phyloP scores from a whole-genome alignment of 768 basidiomycete species.

The Leccinum subtestaceum region DNA sequence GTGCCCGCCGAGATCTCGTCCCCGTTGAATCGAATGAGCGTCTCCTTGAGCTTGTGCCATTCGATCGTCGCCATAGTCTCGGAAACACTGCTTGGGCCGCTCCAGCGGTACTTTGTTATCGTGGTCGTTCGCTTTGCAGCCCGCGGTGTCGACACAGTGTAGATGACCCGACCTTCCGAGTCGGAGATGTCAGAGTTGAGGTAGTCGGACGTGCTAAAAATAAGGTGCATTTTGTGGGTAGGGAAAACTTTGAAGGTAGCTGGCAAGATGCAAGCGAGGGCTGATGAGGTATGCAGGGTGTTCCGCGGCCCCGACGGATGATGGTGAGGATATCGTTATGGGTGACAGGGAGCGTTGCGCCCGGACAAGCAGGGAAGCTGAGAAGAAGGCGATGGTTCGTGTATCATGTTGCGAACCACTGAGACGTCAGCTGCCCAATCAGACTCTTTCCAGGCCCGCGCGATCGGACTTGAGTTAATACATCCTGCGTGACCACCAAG shows the following conservation, averaged over 20 bases:
- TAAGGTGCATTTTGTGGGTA: constrained; percentile 16
- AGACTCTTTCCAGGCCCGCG: not conserved
- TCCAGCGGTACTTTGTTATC: constrained; percentile 25
- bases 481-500: not conserved
- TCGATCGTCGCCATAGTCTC: constrained; percentile 36
- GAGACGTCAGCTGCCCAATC: constrained; percentile 7
- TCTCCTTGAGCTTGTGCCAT: constrained; percentile 28
- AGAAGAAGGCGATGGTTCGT: not conserved
- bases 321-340: not conserved
- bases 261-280: not conserved
- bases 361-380: constrained; percentile 3
- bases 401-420: constrained; percentile 13
- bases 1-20: constrained; percentile 24
- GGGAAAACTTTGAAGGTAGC: not conserved
- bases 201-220: constrained; percentile 21
- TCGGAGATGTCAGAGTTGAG: constrained; percentile 21
- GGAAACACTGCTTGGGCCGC: constrained; percentile 15
- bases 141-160: constrained; percentile 20
- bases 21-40: constrained; percentile 32
- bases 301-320: not conserved
- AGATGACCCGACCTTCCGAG: constrained; percentile 18
- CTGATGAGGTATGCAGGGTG: not conserved
- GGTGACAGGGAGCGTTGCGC: not conserved
- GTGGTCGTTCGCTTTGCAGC: constrained; percentile 19
- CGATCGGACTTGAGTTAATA: not conserved